Conservation (phyloP, 768 basidiomycete genomes). For the Lactarius akahatsu region DNA sequence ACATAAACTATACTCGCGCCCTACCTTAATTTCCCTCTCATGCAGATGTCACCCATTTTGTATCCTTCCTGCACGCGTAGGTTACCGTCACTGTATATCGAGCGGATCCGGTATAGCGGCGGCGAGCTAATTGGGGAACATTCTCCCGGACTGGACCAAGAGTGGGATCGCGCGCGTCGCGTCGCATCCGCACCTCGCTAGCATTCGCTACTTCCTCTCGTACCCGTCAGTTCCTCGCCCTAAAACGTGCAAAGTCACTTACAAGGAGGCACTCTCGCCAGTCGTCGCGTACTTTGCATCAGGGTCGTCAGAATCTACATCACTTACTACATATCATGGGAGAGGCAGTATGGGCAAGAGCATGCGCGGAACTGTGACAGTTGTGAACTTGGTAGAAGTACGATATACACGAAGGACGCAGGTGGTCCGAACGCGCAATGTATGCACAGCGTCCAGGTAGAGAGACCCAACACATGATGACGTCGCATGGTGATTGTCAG, state of each 20-base stretch:
- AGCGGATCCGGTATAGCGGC: neutral
- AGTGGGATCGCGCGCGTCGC: no score
- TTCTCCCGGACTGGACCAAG: neutral
- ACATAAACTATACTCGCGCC: neutral
- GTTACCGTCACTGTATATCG: no score
- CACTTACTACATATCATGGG: no score
- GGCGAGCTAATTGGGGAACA: neutral
- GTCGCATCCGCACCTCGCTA: no score
- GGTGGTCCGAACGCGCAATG: neutral
- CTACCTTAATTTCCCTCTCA: neutral
- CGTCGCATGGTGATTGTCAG: neutral
- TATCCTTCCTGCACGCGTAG: no score
- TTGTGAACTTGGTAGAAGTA: no score
- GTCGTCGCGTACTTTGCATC: no score
- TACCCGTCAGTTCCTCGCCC: neutral
- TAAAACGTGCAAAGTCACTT: no score
- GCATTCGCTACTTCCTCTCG: no score
- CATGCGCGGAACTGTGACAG: no score
- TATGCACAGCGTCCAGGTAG: neutral
- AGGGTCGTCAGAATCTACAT: neutral
- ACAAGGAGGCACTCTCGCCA: no score
- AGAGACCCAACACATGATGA: neutral
- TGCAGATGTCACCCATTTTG: neutral
- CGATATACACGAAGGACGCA: neutral
- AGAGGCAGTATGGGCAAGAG: no score